Base-by-base conservation (phyloP, 352 stramenopile genomes). In the Globisporangium abappressorium region DNA sequence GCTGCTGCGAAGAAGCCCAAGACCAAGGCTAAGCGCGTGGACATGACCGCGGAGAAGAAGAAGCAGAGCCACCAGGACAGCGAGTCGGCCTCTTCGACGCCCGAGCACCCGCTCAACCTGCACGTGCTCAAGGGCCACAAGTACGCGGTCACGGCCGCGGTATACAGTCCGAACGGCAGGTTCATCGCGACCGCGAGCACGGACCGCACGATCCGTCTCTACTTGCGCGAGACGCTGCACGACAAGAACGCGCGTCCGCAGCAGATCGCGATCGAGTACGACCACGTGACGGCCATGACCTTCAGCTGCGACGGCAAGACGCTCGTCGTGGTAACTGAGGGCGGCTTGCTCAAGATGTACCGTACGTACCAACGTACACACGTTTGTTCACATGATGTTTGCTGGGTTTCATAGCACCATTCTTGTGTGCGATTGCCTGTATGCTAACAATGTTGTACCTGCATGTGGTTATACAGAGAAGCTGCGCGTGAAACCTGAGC, bases 291-390 rank as follows among this genome's bases (percentile, higher is more conserved):
- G 0, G 82, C 86, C 8, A 78, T 92, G 68, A 85, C 69, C 41
- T 94, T 94, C 60, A 93, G 84, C 69, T 87, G 78, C 0, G 86
- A 94, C 46, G 86, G 86, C 57, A 84, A 85, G 34, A 90, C 71
- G 62, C 69, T 94, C 68, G 84, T 92, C 15, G 71, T 85, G 53
- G 85, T 85, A 30, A 92, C 86, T 0, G 77, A 90, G 55, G 87
- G 79, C 56, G 83, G 84, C 55, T 79, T 71, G 26, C 77, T 94
- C 41, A 89, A 91, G 68, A 69, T 94, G 46, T 94, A 91, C 36
- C 82, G 82, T 92, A 81, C 64, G 81, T 69, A 33, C 30, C 30
- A 26, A 26, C 5, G 30, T 22, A 15, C 43, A 51, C 12, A 14
- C 8, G 4, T 5, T 15, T 46, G 12, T 46, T 18, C 38, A 46